These are phyloP conservation scores for Phytophthora citricola DNA, from an alignment of 352 stramenopile species.

Conservation along the genomic window DNA sequence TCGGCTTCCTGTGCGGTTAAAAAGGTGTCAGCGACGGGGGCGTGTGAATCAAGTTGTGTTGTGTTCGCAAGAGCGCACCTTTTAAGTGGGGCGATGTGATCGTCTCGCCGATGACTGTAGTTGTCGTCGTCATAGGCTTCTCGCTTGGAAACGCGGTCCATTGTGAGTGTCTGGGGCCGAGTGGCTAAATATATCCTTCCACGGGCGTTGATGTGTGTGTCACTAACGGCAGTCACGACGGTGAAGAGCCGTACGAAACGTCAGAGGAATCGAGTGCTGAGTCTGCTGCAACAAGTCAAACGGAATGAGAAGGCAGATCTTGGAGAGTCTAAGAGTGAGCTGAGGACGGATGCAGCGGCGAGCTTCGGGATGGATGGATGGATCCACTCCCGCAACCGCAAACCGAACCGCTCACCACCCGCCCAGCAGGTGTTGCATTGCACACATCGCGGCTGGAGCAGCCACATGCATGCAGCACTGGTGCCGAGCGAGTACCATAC, in stretches of 20 bases:
- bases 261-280: conserved; percentile 21
- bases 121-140: conserved; percentile 37
- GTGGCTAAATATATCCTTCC: conserved; percentile 34
- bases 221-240: conserved; percentile 21
- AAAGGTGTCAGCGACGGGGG: conserved; percentile 28
- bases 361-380: conserved; percentile 38
- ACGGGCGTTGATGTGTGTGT: conserved; percentile 19
- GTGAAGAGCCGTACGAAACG: conserved; percentile 36
- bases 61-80: conserved; percentile 33
- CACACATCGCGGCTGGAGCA: conserved; percentile 13
- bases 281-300: conserved; percentile 27
- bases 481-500: conserved; percentile 13
- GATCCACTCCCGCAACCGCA: conserved; percentile 36
- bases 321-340: conserved; percentile 32
- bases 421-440: conserved; percentile 34
- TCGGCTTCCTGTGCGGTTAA: conserved; percentile 59
- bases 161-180: conserved; percentile 14
- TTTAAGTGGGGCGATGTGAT: conserved; percentile 33
- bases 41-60: not conserved
- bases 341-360: conserved; percentile 1
- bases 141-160: conserved; percentile 33
- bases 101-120: conserved; percentile 33
- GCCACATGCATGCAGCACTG: not conserved
- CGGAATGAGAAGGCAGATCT: conserved; percentile 37
- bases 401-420: conserved; percentile 31